phyloP scores from a whole-genome alignment of 768 basidiomycete species.

The Tephrocybe sp. region DNA sequence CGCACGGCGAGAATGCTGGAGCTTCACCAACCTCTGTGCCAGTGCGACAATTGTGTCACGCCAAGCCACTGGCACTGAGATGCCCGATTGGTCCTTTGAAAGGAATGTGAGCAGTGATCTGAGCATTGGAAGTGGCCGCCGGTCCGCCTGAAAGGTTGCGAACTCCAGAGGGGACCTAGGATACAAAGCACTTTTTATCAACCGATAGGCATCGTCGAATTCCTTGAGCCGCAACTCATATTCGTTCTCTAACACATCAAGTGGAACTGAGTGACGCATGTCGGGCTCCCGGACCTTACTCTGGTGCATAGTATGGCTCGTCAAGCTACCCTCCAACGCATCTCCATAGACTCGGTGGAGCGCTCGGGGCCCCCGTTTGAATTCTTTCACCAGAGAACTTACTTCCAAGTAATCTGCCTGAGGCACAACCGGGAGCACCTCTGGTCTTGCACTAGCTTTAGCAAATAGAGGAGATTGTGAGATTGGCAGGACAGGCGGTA shows the following conservation, averaged over 20 bases:
- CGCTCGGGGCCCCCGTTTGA: background rate
- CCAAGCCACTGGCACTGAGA: conserved; percentile 27
- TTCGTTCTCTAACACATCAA: background rate
- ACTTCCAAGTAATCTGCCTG: conserved; percentile 9
- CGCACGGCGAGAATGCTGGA: conserved; percentile 38
- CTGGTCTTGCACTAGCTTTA: background rate
- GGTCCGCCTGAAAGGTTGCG: conserved; percentile 16
- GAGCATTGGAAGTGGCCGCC: conserved; percentile 38
- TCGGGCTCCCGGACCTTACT: background rate
- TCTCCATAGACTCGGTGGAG: background rate
- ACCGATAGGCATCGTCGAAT: background rate
- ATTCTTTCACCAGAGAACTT: background rate
- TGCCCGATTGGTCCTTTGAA: conserved; percentile 20
- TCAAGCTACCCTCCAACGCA: background rate
- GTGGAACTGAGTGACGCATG: background rate
- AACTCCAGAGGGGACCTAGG: conserved; percentile 4
- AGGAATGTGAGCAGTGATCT: conserved; percentile 29
- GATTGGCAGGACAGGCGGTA: background rate
- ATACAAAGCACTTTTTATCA: background rate
- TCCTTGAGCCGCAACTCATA: conserved; percentile 5
- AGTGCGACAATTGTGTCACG: conserved; percentile 24
- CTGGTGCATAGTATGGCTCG: background rate
- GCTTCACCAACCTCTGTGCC: conserved; percentile 26
- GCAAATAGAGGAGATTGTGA: background rate
- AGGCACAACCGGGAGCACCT: background rate